Base-by-base conservation (phyloP, 345 rosid genomes). In the Arabidopsis arenosa region DNA sequence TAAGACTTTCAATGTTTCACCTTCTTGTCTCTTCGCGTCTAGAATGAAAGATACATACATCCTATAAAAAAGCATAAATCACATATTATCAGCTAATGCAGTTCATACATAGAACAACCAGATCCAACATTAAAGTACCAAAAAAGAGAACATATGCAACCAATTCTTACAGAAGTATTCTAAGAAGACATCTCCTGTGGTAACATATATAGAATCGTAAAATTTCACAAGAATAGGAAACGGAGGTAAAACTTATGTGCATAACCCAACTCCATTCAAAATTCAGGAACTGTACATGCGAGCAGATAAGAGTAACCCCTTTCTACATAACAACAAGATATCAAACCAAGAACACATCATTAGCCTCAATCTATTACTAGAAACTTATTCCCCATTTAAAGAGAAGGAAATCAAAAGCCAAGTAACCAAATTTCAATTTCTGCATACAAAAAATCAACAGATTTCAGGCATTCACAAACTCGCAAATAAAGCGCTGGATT, bases 1-100 rank as follows among this genome's bases (percentile, higher is more conserved):
- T 75, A 73, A 77, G 67, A 84, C 79, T 80, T 75, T 81, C 75
- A 85, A 44, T 33, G 82, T 39, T 28, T 74, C 79, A 59, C 82
- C 82, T 70, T 86, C 88, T 58, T 80, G 84, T 78, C 80, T 79
- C 82, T 76, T 86, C 11, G 94, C 96, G 68, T 86, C 89, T 58
- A 43, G 82, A 72, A 94, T 79, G 78, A 81, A 83, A 63, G 82
- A 70, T 80, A 89, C 79, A 81, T 86, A 85, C 88, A 88, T 82
- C 90, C 98, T 94, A 81, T 40, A 52, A 75, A 72, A 81, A 68
- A 2, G 23, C 23, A 72, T 39, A 13, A 47, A 14, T 58, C 41
- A 71, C 51, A 78, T 5, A 62, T 66, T 26, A 26, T 78, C 58
- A 78, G 81, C 67, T 64, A 17, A 77, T 43, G 62, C 30, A 65